A percentile compares a stretch with the other conserved stretches of the same genome.
Evolutionary conservation across 192 early-diverging fungal species (phyloP).

Genomic region (Linderina pennispora): DNA sequence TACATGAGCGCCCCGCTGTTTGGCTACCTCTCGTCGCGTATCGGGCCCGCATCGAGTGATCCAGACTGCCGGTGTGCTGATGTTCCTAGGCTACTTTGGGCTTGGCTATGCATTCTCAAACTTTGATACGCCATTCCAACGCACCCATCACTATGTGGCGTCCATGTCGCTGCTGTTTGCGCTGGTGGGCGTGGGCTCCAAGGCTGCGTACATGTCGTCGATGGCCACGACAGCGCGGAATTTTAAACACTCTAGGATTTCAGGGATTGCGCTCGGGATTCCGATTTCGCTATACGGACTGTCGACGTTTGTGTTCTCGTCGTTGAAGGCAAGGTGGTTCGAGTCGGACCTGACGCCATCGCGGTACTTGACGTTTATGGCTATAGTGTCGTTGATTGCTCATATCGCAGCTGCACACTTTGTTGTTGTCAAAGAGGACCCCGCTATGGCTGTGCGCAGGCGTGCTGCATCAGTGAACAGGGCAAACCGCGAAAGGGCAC

Average conservation of each 20-base stretch:
- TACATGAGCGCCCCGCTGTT: constrained; percentile 59
- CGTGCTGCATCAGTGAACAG: constrained; percentile 5
- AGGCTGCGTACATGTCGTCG: constrained; percentile 56
- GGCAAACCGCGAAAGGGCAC: too few relatives aligned
- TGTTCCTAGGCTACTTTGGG: constrained; percentile 36
- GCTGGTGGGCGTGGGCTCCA: constrained; percentile 53
- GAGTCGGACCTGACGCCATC: constrained; percentile 38
- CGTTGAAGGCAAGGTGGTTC: constrained; percentile 50
- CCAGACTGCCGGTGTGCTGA: constrained; percentile 20
- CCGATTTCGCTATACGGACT: constrained; percentile 57
- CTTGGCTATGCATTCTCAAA: constrained; percentile 29
- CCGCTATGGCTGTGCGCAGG: constrained; percentile 11
- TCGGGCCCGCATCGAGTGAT: constrained; percentile 33
- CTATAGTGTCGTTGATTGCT: constrained; percentile 39
- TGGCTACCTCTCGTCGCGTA: constrained; percentile 45
- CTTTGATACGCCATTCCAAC: constrained; percentile 1
- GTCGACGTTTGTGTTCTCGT: constrained; percentile 57
- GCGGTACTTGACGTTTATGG: constrained; percentile 50
- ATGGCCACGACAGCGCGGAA: constrained; percentile 57
- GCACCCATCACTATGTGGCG: constrained; percentile 24
- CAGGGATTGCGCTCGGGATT: constrained; percentile 55
- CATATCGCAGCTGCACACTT: constrained; percentile 42
- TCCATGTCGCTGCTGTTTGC: constrained; percentile 48
- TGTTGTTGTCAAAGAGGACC: constrained; percentile 15
- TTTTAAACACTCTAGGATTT: constrained; percentile 42